Evolutionary conservation across 768 basidiomycete genomes (phyloP), one percentile per base, ranked within the genome.

Genomic region (Auriscalpium microsporum): DNA sequence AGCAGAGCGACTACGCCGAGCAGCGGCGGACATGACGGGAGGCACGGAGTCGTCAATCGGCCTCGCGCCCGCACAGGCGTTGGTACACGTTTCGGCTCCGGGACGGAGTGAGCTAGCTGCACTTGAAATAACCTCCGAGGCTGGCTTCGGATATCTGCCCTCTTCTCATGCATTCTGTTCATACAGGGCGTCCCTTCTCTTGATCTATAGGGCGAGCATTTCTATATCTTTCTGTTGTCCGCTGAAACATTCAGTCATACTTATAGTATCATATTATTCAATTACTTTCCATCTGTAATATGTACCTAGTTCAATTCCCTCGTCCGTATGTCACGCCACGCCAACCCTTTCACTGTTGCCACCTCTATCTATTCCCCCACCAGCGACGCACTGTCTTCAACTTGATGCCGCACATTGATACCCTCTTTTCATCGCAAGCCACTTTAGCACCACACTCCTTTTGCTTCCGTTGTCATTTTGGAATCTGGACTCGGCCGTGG

Each of bases 21-120:
- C 33, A 38, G 33, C 36, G 33, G n/a, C 10, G 21, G 44, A 36
- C 14, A 16, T 21, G 33, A 28, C 37, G 35, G 50, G 28, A 45
- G 58, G 14, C 28, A 16, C 11, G 68, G 79, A 36, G 71, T 86
- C 14, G 73, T 87, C 37, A 76, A 86, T 63, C 74, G 88, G 55
- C 82, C 86, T 5, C 74, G 86, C 61, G 80, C 78, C 45, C 81
- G 81, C 50, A 87, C 84, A n/a, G 85, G 85, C 16, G 78, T 78
- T 13, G 71, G 79, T 42, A 67, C 83, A 35, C 80, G 85, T 36
- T 87, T 87, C 65, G 81, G 76, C 16, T 82, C 75, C 56, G 76
- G 71, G n/a, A 67, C 75, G 21, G 75, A 71, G 66, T 69, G 56
- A 64, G 48, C 46, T 21, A 23, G 16, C 16, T 35, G 11, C 17